phyloP scores from a whole-genome alignment of 2,329 filamentous ascomycete species.

The Chaetomium sp. region DNA sequence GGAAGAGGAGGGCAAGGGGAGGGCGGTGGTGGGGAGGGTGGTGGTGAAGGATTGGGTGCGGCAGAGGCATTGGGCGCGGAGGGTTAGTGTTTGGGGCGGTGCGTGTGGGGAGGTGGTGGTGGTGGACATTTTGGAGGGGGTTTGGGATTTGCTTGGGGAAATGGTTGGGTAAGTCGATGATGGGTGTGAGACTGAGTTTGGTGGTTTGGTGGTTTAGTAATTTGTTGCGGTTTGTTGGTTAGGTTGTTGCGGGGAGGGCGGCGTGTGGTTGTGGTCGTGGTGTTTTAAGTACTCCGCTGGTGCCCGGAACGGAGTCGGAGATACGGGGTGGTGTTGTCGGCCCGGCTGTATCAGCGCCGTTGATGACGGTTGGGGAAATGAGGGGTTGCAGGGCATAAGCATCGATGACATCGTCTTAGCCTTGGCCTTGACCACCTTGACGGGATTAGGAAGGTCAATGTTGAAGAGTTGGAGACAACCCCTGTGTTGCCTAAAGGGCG shows the following conservation, averaged over 20 bases:
- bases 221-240: neutral
- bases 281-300: neutral
- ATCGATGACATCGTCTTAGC: too few relatives aligned
- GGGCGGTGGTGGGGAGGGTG: slow-evolving; percentile 37
- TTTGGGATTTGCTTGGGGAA: neutral
- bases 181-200: neutral
- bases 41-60: slow-evolving; percentile 46
- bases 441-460: slow-evolving; percentile 6
- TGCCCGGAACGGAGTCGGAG: neutral
- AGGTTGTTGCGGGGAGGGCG: neutral
- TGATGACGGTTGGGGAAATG: neutral
- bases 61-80: slow-evolving; percentile 49
- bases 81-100: slow-evolving; percentile 37
- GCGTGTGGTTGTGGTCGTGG: neutral
- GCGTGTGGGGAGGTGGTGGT: too few relatives aligned
- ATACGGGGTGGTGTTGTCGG: neutral
- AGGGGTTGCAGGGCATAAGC: slow-evolving; percentile 6
- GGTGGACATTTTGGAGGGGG: neutral
- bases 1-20: slow-evolving; percentile 46
- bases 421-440: neutral
- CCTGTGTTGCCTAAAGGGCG: neutral
- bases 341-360: neutral
- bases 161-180: neutral
- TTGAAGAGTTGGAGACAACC: neutral
- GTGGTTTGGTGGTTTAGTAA: neutral